Evolutionary conservation across 2,329 filamentous ascomycete species (phyloP).

Genomic region (Trichoderma endophyticum): DNA sequence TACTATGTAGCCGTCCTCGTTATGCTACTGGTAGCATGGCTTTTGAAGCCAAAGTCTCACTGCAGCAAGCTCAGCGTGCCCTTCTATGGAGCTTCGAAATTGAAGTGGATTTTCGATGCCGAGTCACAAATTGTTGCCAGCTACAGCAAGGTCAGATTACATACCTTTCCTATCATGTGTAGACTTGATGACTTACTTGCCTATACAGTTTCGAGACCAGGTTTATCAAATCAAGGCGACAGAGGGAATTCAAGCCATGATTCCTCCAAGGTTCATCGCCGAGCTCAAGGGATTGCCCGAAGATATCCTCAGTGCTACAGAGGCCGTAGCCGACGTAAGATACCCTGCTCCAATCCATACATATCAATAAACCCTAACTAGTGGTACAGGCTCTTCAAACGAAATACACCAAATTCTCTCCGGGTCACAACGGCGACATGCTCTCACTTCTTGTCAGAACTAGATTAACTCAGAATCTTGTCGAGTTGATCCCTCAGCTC

Average conservation of each 20-base stretch:
- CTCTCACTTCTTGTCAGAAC: constrained; percentile 44
- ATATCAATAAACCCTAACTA: neutral
- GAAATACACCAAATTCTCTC: constrained; percentile 49
- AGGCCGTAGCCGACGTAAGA: constrained; percentile 46
- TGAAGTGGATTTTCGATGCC: constrained; percentile 51
- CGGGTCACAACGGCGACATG: constrained; percentile 45
- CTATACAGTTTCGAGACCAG: constrained; percentile 43
- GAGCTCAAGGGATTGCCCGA: constrained; percentile 49
- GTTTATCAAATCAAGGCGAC: constrained; percentile 52
- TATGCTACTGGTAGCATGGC: constrained; percentile 3
- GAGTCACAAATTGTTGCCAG: constrained; percentile 47
- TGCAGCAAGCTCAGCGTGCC: constrained; percentile 36
- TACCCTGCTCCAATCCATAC: neutral
- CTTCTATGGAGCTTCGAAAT: constrained; percentile 47
- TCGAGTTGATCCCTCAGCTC: constrained; percentile 44
- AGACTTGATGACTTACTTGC: constrained; percentile 20
- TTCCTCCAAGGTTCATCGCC: constrained; percentile 43
- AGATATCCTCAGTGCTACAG: constrained; percentile 46
- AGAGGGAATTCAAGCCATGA: constrained; percentile 47
- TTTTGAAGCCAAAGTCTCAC: neutral
- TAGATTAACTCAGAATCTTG: constrained; percentile 47
- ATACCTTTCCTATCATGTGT: neutral
- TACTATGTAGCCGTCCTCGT: neutral
- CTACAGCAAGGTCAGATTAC: constrained; percentile 42
- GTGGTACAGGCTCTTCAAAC: constrained; percentile 45